phyloP scores from a whole-genome alignment of 2,329 filamentous ascomycete species.

The Dissoconium aciculare region DNA sequence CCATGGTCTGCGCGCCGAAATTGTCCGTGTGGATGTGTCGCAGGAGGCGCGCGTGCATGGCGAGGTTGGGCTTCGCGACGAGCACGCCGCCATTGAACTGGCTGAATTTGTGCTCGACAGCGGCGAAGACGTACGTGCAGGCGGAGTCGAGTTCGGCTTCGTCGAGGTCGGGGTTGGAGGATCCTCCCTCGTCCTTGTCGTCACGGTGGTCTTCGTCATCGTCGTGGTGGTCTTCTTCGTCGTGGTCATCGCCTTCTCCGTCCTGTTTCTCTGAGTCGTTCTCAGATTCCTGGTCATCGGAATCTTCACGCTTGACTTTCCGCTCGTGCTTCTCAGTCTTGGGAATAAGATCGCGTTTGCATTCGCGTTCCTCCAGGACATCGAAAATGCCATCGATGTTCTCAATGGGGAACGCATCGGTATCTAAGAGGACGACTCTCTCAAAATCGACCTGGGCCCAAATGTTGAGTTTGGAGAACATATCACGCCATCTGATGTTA shows the following conservation, averaged over 20 bases:
- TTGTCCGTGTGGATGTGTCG: conserved; percentile 10
- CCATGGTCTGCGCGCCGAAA: conserved; percentile 12
- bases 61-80: conserved; percentile 11
- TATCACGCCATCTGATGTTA: conserved; percentile 10
- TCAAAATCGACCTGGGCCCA: conserved; percentile 82
- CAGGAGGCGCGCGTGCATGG: conserved; percentile 11
- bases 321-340: conserved; percentile 15
- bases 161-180: conserved; percentile 15
- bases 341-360: conserved; percentile 8
- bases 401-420: conserved; percentile 40
- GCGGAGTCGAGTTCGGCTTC: conserved; percentile 6
- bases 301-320: too few species aligned
- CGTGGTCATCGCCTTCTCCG: too few species aligned
- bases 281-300: too few species aligned
- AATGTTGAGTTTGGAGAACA: conserved; percentile 82
- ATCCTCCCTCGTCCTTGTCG: too few species aligned
- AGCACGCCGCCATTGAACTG: conserved; percentile 14
- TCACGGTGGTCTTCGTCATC: too few species aligned
- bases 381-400: conserved; percentile 15
- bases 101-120: conserved; percentile 5
- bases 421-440: conserved; percentile 84
- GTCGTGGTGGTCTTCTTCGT: too few species aligned
- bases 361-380: conserved; percentile 7
- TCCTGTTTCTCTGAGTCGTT: too few species aligned
- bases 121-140: conserved; percentile 12